Base-by-base conservation (phyloP, 2,329 filamentous ascomycete species). In the Trichoderma pleuroti region DNA sequence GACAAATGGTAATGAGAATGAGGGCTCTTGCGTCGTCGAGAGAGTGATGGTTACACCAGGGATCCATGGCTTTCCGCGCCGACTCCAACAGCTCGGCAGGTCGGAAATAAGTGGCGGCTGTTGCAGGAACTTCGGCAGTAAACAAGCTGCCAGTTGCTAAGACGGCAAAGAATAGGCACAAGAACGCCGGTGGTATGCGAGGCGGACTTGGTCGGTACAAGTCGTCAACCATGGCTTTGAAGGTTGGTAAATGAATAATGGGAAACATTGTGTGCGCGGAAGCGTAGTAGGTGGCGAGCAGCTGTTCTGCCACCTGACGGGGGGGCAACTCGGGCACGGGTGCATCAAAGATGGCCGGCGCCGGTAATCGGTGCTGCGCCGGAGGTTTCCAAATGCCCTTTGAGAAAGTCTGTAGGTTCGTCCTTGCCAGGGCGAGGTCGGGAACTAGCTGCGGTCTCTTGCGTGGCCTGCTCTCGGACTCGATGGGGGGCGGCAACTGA, bases 171-270 rank as follows among this genome's bases (percentile, higher is more conserved):
- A 98, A 91, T 24, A 96, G 84, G 2, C 93, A 91, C 39, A 92
- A 85, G 90, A 93, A 97, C 42, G 91, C 88, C 18, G 89, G 86
- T 0, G 91, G 84, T 8, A 88, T 84, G 12, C 76, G 76, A 34
- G 87, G 83, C 21, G 92, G 84, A 56, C 86, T 87, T 5, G 89
- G 87, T 69, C 87, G 87, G 80, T 97, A 97, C 8, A 97, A 84
- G 10, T 89, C 86, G 70, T 97, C 93, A 72, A 95, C 92, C 65
- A 92, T 88, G 61, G 87, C 85, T 75, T 91, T 86, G 76, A 98
- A 97, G 0, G 88, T 92, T 2, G 93, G 92, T 92, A 94, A 97
- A 79, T 98, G 93, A 11, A 98, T 77, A 56, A 97, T 90, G 0
- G 96, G 96, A 74, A 94, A 91, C 79, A 93, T 91, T 36, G 90